Conservation (phyloP, 208 protist genomes). For the Leishmania amazonensis region DNA sequence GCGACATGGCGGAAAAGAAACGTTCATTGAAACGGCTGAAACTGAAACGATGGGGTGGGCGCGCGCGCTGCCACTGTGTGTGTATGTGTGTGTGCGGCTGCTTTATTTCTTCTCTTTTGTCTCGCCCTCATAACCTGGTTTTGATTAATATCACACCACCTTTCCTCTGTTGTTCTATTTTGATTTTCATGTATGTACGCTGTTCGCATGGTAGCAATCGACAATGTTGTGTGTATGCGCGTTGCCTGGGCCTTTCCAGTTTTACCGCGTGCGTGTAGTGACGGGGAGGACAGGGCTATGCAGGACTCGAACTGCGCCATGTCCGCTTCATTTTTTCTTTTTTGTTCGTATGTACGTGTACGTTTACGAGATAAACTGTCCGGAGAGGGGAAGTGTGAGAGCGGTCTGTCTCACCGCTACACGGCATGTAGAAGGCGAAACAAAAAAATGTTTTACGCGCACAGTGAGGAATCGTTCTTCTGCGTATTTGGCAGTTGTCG, state of each 20-base stretch:
- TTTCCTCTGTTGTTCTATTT: neutral
- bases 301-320: neutral
- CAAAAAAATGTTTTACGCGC: neutral
- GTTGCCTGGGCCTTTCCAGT: no score
- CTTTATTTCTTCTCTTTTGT: no score
- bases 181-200: neutral
- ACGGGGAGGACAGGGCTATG: no score
- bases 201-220: neutral
- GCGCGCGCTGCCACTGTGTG: neutral
- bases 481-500: neutral
- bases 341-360: neutral
- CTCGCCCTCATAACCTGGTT: no score
- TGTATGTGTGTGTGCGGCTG: neutral
- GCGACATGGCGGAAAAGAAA: neutral
- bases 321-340: neutral
- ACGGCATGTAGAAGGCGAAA: neutral
- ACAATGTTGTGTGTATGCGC: neutral
- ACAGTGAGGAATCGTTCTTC: neutral
- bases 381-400: neutral
- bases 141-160: no score
- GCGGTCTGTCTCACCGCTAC: neutral
- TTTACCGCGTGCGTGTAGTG: no score
- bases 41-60: neutral
- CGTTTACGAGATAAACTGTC: neutral
- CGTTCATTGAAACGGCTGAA: neutral